Percentiles rank a stretch among this genome's conserved stretches.
phyloP scores from a whole-genome alignment of 208 protist genomes.

The Acanthamoeba comandoni region DNA sequence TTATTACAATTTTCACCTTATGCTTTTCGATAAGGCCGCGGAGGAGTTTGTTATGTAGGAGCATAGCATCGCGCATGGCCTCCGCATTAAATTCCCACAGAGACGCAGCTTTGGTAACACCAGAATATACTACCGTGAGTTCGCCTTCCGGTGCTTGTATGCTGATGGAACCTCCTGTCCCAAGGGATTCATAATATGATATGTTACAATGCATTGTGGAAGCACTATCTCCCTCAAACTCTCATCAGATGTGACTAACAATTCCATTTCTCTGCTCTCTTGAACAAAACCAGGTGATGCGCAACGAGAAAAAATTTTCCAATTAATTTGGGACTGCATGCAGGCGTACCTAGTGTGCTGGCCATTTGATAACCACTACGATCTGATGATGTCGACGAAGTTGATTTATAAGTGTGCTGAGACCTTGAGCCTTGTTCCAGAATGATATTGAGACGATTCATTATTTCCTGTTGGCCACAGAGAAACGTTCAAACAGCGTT shows the following conservation, averaged over 20 bases:
- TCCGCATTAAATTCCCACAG: conserved; percentile 31
- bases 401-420: no score
- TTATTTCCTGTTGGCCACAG: not conserved
- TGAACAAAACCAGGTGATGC: not conserved
- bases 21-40: conserved; percentile 21
- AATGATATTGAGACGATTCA: no score
- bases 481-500: not conserved
- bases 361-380: no score
- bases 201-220: not conserved
- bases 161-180: not conserved
- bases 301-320: not conserved
- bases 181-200: not conserved
- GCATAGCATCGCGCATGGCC: conserved; percentile 52
- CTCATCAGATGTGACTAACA: not conserved
- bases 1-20: no score
- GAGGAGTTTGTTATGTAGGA: conserved; percentile 26
- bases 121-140: conserved; percentile 19
- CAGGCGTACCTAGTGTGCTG: no score
- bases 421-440: no score
- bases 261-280: not conserved
- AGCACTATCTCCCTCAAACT: not conserved
- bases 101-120: conserved; percentile 9
- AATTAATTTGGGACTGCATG: no score
- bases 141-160: not conserved
- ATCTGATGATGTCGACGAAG: no score